These are phyloP conservation scores for Inonotus obliquus DNA, from an alignment of 1,284 basidiomycete species.

Conservation along the genomic window DNA sequence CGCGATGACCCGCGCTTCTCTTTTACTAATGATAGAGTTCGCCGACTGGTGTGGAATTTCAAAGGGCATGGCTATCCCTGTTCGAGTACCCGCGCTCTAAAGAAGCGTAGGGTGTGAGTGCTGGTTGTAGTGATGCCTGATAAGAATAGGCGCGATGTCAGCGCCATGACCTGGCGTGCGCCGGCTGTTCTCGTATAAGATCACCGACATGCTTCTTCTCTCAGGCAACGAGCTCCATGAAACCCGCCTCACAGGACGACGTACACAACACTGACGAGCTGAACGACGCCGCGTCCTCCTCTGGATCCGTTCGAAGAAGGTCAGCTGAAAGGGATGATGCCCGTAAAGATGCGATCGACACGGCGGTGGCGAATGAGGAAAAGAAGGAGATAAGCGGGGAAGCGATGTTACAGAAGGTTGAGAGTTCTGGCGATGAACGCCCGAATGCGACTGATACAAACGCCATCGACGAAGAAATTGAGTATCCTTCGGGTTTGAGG, in stretches of 20 bases:
- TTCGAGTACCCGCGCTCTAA: background rate
- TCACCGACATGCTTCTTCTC: background rate
- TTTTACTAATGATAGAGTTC: background rate
- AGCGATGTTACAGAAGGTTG: background rate
- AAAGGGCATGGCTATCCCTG: background rate
- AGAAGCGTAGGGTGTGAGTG: background rate
- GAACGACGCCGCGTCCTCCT: background rate
- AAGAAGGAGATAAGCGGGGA: background rate
- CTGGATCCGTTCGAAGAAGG: background rate
- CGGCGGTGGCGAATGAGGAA: background rate
- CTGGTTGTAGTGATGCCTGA: background rate
- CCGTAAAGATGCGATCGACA: background rate
- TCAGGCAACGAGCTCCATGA: background rate
- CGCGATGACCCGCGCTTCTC: background rate
- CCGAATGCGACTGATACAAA: background rate
- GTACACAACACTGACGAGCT: background rate
- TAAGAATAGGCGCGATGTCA: background rate
- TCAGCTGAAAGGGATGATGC: background rate
- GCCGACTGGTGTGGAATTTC: background rate
- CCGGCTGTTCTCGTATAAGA: background rate
- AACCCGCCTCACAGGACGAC: background rate
- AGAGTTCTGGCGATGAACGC: background rate
- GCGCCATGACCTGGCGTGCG: background rate
- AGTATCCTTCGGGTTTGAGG: slow-evolving; percentile 8
- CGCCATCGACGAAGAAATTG: background rate